Evolutionary conservation across 2,329 filamentous ascomycete genomes (phyloP), one percentile per base, ranked within the genome.

Genomic region (Cladosporium velox): DNA sequence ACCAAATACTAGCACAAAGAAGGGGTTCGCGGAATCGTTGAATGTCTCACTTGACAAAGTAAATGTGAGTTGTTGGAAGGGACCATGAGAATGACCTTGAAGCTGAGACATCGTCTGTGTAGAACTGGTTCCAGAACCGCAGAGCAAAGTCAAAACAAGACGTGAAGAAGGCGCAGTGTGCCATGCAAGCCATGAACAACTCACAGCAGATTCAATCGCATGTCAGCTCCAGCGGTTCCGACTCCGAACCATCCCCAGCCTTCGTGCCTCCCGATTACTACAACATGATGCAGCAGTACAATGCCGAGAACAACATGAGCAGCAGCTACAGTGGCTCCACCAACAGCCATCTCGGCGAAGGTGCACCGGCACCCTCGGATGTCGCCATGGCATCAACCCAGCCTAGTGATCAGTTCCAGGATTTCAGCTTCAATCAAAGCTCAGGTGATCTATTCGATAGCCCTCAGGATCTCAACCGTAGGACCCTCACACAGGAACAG

Each of bases 41-140:
- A 78, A 78, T 58, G 82, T 84, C 32, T 81, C 82, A 41, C 74
- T 84, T 65, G 82, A 84, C 74, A 84, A 84, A 76, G 82, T 84
- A 74, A 84, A 84, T 69, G 82, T 83, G 72, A 75, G 82, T 80
- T 41, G 7, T 47, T 26, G 55, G 34, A 11, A 26, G 21, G n/a
- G n/a, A 41, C 2, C n/a, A 10, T 30, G 14, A 3, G 8, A 12
- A 34, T 21, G 18, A 6, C n/a, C 4, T 34, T 55, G 30, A 55
- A 34, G 52, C 52, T 55, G 18, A 55, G 52, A 55, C 52, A 34
- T 34, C 30, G n/a, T 47, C 2, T 30, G n/a, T 59, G 65, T 69
- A 84, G 82, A 84, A 84, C 71, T 84, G 82, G 82, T 84, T 84
- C 70, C 82, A 84, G 72, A 84, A 84, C 71, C 80, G 82, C 59